A percentile compares a stretch with the other conserved stretches of the same genome.
Conservation (phyloP, 768 basidiomycete genomes). For the Aureoboletus auriporus region DNA sequence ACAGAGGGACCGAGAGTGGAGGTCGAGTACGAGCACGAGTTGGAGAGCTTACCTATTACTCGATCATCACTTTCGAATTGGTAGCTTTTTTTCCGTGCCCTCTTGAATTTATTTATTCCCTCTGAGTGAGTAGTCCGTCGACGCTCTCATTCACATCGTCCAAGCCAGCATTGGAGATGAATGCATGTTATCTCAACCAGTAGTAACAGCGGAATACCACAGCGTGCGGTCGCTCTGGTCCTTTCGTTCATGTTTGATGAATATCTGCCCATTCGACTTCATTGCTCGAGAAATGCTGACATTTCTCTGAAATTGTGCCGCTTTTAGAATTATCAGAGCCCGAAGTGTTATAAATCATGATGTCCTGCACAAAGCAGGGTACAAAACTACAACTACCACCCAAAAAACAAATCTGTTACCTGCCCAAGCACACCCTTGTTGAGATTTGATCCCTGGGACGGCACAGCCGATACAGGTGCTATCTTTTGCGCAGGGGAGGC, state of each 20-base stretch:
- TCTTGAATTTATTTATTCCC: not conserved
- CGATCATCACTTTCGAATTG: slow-evolving; percentile 51
- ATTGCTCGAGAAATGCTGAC: not conserved
- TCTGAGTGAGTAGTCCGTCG: not conserved
- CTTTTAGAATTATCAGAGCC: not conserved
- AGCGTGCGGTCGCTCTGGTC: too few species aligned
- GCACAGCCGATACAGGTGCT: slow-evolving; percentile 4
- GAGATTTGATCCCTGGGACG: slow-evolving; percentile 30
- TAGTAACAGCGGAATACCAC: too few species aligned
- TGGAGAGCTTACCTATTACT: slow-evolving; percentile 60
- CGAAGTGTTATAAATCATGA: not conserved
- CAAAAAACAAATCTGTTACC: slow-evolving; percentile 77
- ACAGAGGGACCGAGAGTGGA: slow-evolving; percentile 80
- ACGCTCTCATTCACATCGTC: not conserved
- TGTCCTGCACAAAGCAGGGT: not conserved
- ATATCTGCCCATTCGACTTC: not conserved
- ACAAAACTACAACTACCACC: slow-evolving; percentile 63
- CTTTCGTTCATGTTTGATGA: not conserved
- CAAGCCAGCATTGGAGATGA: not conserved
- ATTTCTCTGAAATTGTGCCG: not conserved
- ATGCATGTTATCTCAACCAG: not conserved
- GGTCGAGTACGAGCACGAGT: slow-evolving; percentile 95
- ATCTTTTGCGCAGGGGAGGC: slow-evolving; percentile 23
- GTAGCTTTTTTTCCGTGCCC: slow-evolving; percentile 30
- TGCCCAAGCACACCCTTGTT: slow-evolving; percentile 66